phyloP scores from a whole-genome alignment of 2,329 filamentous ascomycete genomes.

The Botryotinia calthae region DNA sequence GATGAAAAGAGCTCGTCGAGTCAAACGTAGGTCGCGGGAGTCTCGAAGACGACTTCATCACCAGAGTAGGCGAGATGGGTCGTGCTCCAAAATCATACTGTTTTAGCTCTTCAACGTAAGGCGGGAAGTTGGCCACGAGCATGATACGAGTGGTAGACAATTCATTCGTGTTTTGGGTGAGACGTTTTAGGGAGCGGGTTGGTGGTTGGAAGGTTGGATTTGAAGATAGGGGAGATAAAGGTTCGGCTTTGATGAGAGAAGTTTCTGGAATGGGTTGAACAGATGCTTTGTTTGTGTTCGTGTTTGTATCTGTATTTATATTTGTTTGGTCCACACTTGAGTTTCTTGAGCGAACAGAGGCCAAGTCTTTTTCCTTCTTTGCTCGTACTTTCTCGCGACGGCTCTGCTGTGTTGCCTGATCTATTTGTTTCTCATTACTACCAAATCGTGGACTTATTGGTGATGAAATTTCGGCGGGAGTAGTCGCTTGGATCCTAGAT shows the following conservation, averaged over 20 bases:
- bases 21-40: background rate
- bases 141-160: background rate
- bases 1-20: background rate
- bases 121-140: constrained; percentile 9
- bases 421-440: background rate
- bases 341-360: constrained; percentile 12
- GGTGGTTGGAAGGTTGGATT: background rate
- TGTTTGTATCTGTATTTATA: background rate
- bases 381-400: constrained; percentile 31
- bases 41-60: background rate
- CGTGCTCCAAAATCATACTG: too few relatives aligned
- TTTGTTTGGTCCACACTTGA: background rate
- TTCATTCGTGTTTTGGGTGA: background rate
- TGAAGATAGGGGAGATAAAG: background rate
- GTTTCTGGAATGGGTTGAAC: background rate
- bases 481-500: background rate
- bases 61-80: background rate
- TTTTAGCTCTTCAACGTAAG: background rate
- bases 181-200: background rate
- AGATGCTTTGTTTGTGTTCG: background rate
- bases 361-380: constrained; percentile 32
- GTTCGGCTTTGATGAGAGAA: background rate
- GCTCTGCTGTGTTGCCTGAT: constrained; percentile 15
- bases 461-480: background rate
- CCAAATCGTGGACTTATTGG: background rate